Evolutionary conservation across 148 eudicot species (phyloP), one percentile per base, ranked within the genome.

Genomic region (Vaccinium myrtillus): DNA sequence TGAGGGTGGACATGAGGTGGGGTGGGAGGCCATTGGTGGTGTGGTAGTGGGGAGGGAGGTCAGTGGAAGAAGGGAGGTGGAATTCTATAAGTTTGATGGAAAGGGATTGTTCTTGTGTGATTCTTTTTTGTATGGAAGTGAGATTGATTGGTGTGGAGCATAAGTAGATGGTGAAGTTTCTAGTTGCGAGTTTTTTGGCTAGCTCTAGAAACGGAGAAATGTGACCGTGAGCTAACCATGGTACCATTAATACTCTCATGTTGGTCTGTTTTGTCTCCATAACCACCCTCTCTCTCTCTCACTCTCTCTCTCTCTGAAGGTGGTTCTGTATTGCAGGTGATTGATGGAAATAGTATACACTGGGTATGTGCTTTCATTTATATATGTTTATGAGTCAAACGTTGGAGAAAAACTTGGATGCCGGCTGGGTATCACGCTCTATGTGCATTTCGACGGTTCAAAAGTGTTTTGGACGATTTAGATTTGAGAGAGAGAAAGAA

Each of bases 11-110:
- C 87, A 85, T 87, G 79, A 85, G 89, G 53, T 78, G 87, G 13
- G 75, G 83, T 16, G 89, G 89, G 76, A 87, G 87, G 80, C 87
- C 85, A 53, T 85, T 87, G 83, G 89, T 87, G 79, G 89, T 87
- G 67, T 87, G 89, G 79, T 5, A 48, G 25, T 48, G 48, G 18
- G 86, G 77, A n/a, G 90, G 90, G 23, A 87, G 83, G 1, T 81
- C 51, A 0, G 77, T 50, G 11, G 69, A 51, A 19, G 78, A 16
- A 2, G 84, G 77, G 16, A 51, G 78, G 46, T 50, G 48, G 9
- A 70, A 32, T 9, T 82, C 63, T 16, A 82, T 18, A 4, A 70
- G 84, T 18, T 81, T 4, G n/a, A 81, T 48, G 7, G 65, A 82
- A 0, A 27, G 27, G 11, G 84, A 69, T 23, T 69, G 14, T 4